These are phyloP conservation scores for Phaffia australis DNA, from an alignment of 768 basidiomycete genomes.

Conservation along the genomic window DNA sequence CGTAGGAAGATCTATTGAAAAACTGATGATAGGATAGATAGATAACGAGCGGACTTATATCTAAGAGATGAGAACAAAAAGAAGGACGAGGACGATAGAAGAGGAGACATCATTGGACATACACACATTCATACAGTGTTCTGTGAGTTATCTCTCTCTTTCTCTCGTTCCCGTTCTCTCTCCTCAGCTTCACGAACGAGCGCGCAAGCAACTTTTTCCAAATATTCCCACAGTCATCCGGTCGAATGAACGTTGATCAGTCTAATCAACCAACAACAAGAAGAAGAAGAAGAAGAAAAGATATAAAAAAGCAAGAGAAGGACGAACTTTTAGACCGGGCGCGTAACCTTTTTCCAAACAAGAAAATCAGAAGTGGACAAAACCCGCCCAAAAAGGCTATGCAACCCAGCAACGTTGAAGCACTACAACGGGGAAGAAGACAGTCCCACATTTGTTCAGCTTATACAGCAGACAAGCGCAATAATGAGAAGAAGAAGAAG, in stretches of 20 bases:
- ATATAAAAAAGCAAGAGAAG: constrained; percentile 28
- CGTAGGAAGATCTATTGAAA: neutral
- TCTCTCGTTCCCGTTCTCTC: too few species aligned
- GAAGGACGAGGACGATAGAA: too few species aligned
- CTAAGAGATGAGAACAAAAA: too few species aligned
- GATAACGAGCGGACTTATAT: neutral
- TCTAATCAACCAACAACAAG: constrained; percentile 12
- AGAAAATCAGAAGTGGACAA: constrained; percentile 32
- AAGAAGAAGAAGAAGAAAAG: constrained; percentile 30
- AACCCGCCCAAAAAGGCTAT: constrained; percentile 30
- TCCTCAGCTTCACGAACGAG: too few species aligned
- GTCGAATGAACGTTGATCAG: neutral
- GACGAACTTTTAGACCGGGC: constrained; percentile 33
- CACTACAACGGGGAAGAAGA: constrained; percentile 30
- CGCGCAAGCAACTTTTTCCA: neutral
- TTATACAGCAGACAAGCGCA: neutral
- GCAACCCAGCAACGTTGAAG: constrained; percentile 33
- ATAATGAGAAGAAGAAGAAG: neutral
- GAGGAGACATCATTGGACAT: too few species aligned
- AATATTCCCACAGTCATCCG: neutral
- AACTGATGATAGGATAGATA: neutral
- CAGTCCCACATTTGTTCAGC: constrained; percentile 25
- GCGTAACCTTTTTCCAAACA: constrained; percentile 32
- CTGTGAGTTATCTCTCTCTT: too few species aligned
- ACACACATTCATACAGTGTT: too few species aligned